Conservation (phyloP, 2,329 filamentous ascomycete genomes). For the Coniella lustricola region DNA sequence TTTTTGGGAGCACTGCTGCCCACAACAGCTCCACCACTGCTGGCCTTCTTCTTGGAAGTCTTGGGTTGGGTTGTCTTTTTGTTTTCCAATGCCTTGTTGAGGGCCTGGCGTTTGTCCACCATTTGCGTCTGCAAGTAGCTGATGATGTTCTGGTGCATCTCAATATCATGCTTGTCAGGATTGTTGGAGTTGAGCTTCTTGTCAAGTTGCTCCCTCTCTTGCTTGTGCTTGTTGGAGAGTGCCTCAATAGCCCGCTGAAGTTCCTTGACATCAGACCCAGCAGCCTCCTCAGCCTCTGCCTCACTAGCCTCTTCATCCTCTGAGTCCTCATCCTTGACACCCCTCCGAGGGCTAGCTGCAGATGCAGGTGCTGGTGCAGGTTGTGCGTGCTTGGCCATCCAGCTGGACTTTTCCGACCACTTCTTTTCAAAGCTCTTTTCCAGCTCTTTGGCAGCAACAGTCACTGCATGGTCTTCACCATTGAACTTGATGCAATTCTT, state of each 20-base stretch:
- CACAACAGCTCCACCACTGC: constrained; percentile 13
- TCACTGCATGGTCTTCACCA: constrained; percentile 62
- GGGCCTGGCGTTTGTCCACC: constrained; percentile 61
- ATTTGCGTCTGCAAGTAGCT: constrained; percentile 64
- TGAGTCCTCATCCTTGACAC: constrained; percentile 62
- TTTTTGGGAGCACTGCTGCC: constrained; percentile 34
- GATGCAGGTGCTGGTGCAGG: constrained; percentile 35
- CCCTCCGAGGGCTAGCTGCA: constrained; percentile 55
- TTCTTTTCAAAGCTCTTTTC: constrained; percentile 68
- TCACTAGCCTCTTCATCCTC: constrained; percentile 66
- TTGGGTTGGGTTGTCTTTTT: constrained; percentile 49
- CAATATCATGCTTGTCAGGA: constrained; percentile 45
- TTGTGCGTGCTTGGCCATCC: constrained; percentile 67
- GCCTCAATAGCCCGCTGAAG: constrained; percentile 42
- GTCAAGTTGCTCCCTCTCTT: constrained; percentile 53
- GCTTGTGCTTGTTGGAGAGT: constrained; percentile 43
- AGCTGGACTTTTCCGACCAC: constrained; percentile 73
- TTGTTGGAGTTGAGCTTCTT: constrained; percentile 43
- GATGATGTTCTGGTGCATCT: constrained; percentile 55
- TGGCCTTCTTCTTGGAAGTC: constrained; percentile 46
- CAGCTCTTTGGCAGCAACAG: constrained; percentile 62
- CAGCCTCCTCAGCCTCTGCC: constrained; percentile 45
- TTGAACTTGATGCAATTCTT: constrained; percentile 93
- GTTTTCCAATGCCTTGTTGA: constrained; percentile 51
- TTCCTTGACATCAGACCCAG: constrained; percentile 29